Evolutionary conservation across 2,329 filamentous ascomycete genomes (phyloP), one percentile per base, ranked within the genome.

Genomic region (Corynespora cassiicola): DNA sequence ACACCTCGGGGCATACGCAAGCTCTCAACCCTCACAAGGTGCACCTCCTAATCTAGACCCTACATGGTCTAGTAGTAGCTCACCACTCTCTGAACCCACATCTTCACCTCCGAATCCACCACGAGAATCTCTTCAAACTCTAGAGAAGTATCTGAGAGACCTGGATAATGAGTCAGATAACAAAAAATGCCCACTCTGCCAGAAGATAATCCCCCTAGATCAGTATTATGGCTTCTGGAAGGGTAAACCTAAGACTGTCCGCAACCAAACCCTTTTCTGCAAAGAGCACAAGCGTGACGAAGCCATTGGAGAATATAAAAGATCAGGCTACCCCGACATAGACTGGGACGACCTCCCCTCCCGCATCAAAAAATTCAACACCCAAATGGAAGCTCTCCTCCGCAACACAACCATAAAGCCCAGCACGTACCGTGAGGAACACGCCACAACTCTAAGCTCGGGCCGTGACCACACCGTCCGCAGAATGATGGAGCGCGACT

Each of bases 141-240:
- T 48, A 11, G 40, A 48, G 22, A 7, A 45, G 12, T 41, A 44
- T 20, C 19, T 42, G 2, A 27, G 7, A 20, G 36, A 48, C 5
- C 16, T 41, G 5, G 45, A 54, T 9, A 47, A 49, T 27, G 42
- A 47, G 19, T 47, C 53, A 33, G 50, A 52, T 12, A 50, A 52
- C 6, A 29, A n/a, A n/a, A 36, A 23, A 28, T 92, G 88, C 58
- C 84, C 86, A 1, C 80, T 88, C 71, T 92, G 88, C 61, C 76
- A 80, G 10, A 71, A 79, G 27, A 55, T 71, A 3, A 82, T 91
- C 5, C 76, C 83, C 35, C 66, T 71, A 7, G 68, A 70, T 0
- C 66, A 81, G 1, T 72, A 89, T n/a, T 66, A 76, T 34, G 69
- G 75, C 2, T 68, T 64, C 46, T 66, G 56, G 55, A 54, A 45